phyloP scores from a whole-genome alignment of 1,284 basidiomycete genomes.

The Trametes pubescens region DNA sequence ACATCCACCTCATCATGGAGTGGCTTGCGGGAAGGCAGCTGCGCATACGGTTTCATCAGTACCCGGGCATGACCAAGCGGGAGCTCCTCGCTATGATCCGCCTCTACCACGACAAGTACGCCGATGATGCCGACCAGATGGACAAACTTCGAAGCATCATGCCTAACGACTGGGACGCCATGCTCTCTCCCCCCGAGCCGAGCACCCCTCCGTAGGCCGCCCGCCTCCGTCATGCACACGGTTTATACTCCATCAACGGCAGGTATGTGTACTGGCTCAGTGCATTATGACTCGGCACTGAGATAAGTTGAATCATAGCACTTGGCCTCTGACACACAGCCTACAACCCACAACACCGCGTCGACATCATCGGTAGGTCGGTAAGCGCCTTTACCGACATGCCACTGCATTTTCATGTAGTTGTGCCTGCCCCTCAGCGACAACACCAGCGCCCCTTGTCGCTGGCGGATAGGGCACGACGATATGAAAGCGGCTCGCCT shows the following conservation, averaged over 20 bases:
- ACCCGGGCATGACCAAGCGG: conserved; percentile 40
- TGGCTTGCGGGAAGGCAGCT: conserved; percentile 41
- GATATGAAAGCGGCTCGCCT: neutral
- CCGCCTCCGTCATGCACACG: neutral
- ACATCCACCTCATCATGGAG: conserved; percentile 40
- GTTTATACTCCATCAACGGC: conserved; percentile 3
- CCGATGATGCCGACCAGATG: conserved; percentile 22
- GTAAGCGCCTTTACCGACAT: conserved; percentile 3
- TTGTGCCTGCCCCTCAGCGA: conserved; percentile 4
- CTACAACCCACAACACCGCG: neutral
- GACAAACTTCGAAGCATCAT: conserved; percentile 21
- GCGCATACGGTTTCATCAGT: conserved; percentile 41
- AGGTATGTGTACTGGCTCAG: neutral
- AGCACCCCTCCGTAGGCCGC: conserved; percentile 4
- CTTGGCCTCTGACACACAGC: neutral
- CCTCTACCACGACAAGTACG: conserved; percentile 33
- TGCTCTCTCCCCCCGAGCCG: conserved; percentile 20
- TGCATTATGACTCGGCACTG: neutral
- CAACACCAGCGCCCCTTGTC: neutral
- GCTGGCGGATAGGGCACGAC: conserved; percentile 9
- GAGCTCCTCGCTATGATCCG: conserved; percentile 41
- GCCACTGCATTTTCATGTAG: neutral
- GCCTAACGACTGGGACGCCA: conserved; percentile 22
- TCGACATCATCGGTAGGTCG: neutral
- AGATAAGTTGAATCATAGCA: neutral